Conservation (phyloP, 1,284 basidiomycete genomes). For the Moniliophthora roreri region DNA sequence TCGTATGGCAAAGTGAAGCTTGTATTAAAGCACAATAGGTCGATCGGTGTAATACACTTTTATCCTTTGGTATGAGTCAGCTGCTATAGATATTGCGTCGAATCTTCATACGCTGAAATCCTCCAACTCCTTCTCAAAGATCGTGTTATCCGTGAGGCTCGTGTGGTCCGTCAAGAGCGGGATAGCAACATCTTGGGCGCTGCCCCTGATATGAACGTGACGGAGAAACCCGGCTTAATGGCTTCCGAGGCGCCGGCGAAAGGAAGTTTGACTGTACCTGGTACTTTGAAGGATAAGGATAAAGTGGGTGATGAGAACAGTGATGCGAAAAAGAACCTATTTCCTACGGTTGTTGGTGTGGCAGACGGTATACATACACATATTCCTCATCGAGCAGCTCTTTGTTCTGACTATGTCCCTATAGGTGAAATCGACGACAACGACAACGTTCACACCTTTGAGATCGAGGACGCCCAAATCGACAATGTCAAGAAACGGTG, state of each 20-base stretch:
- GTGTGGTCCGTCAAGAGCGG: slow-evolving; percentile 61
- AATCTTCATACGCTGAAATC: slow-evolving; percentile 91
- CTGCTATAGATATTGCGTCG: slow-evolving; percentile 92
- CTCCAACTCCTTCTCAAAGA: slow-evolving; percentile 87
- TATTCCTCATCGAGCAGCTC: slow-evolving; percentile 10
- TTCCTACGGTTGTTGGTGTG: slow-evolving; percentile 90
- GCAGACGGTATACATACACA: slow-evolving; percentile 68
- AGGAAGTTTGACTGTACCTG: slow-evolving; percentile 82
- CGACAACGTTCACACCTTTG: slow-evolving; percentile 93
- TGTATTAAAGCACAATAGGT: slow-evolving; percentile 89
- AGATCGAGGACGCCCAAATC: slow-evolving; percentile 89
- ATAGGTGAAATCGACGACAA: slow-evolving; percentile 94
- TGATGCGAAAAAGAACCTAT: slow-evolving; percentile 60
- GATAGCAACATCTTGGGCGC: slow-evolving; percentile 66
- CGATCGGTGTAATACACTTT: no score
- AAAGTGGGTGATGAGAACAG: slow-evolving; percentile 51
- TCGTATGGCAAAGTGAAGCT: slow-evolving; percentile 98
- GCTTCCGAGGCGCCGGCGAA: slow-evolving; percentile 80
- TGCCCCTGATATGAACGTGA: no score
- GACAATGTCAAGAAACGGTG: slow-evolving; percentile 94
- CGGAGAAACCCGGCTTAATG: slow-evolving; percentile 33
- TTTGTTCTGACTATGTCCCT: slow-evolving; percentile 4
- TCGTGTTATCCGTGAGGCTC: slow-evolving; percentile 77
- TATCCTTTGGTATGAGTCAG: no score
- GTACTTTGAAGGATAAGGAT: slow-evolving; percentile 69